Percentiles rank a stretch among this genome's conserved stretches.
Conservation (phyloP, 805 yeast species). For the Zygoascus tannicola region DNA sequence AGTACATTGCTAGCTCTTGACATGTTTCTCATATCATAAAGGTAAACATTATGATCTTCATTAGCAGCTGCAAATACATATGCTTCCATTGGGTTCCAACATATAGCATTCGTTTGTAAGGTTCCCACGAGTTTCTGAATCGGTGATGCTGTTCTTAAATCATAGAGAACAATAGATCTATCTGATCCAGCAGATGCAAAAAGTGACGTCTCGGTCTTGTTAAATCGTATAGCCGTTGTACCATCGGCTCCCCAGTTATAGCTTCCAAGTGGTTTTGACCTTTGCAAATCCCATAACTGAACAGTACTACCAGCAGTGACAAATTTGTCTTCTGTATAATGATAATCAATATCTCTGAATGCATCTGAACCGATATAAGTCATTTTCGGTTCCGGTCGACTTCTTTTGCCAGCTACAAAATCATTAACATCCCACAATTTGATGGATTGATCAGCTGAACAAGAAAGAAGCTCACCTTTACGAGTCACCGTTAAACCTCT, state of each 20-base stretch:
- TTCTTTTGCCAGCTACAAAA: slow-evolving; percentile 20
- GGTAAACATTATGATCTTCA: slow-evolving; percentile 90
- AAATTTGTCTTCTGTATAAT: slow-evolving; percentile 59
- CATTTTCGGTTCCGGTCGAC: slow-evolving; percentile 49
- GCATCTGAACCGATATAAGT: slow-evolving; percentile 80
- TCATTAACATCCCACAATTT: slow-evolving; percentile 75
- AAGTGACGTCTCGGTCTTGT: slow-evolving; percentile 80
- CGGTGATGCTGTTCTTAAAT: slow-evolving; percentile 82
- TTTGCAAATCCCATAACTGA: slow-evolving; percentile 82
- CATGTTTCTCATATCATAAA: slow-evolving; percentile 95
- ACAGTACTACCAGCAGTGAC: slow-evolving; percentile 89
- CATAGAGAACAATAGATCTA: slow-evolving; percentile 83
- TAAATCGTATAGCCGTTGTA: slow-evolving; percentile 70
- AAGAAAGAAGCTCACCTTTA: slow-evolving; percentile 53
- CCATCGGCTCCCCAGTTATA: slow-evolving; percentile 97
- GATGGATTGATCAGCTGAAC: slow-evolving; percentile 84
- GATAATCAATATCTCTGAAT: slow-evolving; percentile 80
- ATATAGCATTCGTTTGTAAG: slow-evolving; percentile 72
- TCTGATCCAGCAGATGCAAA: slow-evolving; percentile 88
- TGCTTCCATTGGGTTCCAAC: slow-evolving; percentile 99
- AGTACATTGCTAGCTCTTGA: slow-evolving; percentile 69
- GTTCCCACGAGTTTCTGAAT: slow-evolving; percentile 81
- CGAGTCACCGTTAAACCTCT: slow-evolving; percentile 77
- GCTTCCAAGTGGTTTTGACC: slow-evolving; percentile 68
- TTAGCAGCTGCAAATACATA: slow-evolving; percentile 83